phyloP scores from a whole-genome alignment of 1,284 basidiomycete genomes.

The Cryptococcus floricola region DNA sequence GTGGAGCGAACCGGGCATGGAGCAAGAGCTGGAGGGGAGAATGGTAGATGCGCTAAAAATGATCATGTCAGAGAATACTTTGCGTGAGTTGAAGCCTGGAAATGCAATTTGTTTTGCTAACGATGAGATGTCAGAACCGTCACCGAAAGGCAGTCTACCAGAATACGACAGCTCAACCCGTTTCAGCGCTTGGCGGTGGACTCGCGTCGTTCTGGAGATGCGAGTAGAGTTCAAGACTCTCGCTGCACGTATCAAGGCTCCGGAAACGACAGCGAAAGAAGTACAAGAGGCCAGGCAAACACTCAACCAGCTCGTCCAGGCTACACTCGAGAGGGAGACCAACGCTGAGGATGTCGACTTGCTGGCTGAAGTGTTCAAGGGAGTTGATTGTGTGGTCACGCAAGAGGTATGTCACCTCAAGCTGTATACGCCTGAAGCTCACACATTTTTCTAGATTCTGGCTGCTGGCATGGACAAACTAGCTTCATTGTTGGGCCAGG shows the following conservation, averaged over 20 bases:
- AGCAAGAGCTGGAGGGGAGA: constrained; percentile 33
- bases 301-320: constrained; percentile 31
- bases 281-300: constrained; percentile 30
- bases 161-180: constrained; percentile 27
- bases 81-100: constrained; percentile 13
- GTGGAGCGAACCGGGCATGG: constrained; percentile 37
- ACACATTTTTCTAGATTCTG: constrained; percentile 21
- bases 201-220: constrained; percentile 45
- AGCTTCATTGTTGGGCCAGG: constrained; percentile 27
- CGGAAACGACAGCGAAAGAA: constrained; percentile 20
- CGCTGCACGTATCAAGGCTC: constrained; percentile 34
- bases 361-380: constrained; percentile 42
- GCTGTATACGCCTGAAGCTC: neutral
- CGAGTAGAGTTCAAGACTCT: constrained; percentile 46
- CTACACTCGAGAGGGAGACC: constrained; percentile 35
- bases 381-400: constrained; percentile 38
- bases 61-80: constrained; percentile 44
- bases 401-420: constrained; percentile 29
- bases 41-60: constrained; percentile 46
- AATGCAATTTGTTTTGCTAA: neutral
- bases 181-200: constrained; percentile 45
- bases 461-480: constrained; percentile 39
- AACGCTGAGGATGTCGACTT: constrained; percentile 43
- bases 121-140: neutral
- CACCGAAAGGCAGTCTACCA: constrained; percentile 16